Conservation (phyloP, 371 early-diverging fungal genomes). For the Coemansia sp. region DNA sequence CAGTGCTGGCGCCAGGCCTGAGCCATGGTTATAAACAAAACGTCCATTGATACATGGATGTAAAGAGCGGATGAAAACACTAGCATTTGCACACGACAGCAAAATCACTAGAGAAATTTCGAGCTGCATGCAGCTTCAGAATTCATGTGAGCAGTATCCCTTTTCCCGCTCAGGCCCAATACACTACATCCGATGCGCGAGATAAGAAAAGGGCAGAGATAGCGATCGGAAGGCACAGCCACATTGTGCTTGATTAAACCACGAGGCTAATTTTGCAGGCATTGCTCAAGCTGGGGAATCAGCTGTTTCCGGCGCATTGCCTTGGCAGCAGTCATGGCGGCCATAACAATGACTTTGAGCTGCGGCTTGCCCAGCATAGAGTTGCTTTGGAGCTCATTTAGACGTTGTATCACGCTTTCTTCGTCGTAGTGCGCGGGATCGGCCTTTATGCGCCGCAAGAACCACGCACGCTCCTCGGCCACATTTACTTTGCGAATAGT, state of each 20-base stretch:
- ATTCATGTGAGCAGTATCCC: background rate
- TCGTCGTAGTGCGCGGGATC: constrained; percentile 49
- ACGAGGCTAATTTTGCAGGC: background rate
- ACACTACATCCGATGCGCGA: background rate
- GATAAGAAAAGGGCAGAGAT: background rate
- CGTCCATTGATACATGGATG: background rate
- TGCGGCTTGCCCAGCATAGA: constrained; percentile 28
- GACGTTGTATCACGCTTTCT: constrained; percentile 22
- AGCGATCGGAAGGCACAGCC: background rate
- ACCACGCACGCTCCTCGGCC: constrained; percentile 41
- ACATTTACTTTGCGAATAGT: constrained; percentile 23
- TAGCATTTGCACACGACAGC: background rate
- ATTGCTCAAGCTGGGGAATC: constrained; percentile 29
- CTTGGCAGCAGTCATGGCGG: constrained; percentile 33
- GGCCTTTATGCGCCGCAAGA: constrained; percentile 43
- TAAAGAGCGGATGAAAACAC: background rate
- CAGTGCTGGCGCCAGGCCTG: background rate
- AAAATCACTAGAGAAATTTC: background rate
- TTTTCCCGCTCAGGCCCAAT: constrained; percentile 2
- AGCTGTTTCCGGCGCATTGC: constrained; percentile 50
- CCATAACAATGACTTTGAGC: constrained; percentile 36
- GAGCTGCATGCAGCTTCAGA: background rate
- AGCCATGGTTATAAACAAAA: background rate
- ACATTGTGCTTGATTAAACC: background rate
- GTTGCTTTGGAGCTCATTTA: constrained; percentile 30